Evolutionary conservation across 352 stramenopile species (phyloP).

Genomic region (Globisporangium yorkense): DNA sequence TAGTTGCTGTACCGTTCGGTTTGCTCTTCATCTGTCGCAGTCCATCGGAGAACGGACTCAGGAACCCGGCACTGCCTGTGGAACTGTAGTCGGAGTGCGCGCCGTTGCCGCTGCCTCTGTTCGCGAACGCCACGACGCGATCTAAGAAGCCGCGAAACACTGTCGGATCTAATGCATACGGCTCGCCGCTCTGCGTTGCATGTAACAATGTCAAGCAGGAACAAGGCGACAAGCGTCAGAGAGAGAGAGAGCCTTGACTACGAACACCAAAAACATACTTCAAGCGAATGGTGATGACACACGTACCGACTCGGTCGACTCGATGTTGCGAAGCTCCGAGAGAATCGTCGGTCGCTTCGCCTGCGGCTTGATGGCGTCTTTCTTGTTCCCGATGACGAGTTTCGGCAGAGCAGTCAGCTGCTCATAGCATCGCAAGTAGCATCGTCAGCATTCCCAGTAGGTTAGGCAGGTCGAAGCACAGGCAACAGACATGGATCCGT

Average conservation of each 20-base stretch:
- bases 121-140: slow-evolving; percentile 52
- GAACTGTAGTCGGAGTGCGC: slow-evolving; percentile 9
- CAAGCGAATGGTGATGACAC: not conserved
- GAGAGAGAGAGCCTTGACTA: not conserved
- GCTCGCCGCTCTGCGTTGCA: slow-evolving; percentile 39
- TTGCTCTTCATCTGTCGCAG: slow-evolving; percentile 23
- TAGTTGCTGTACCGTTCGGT: not conserved
- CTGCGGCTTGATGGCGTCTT: slow-evolving; percentile 33
- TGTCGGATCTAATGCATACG: slow-evolving; percentile 41
- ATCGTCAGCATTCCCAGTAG: not conserved
- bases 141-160: slow-evolving; percentile 61
- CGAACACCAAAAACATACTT: not conserved
- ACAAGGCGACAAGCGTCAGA: not conserved
- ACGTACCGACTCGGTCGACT: slow-evolving; percentile 53
- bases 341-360: slow-evolving; percentile 24
- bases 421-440: not conserved
- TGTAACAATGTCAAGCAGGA: not conserved
- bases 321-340: slow-evolving; percentile 40
- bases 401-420: slow-evolving; percentile 53
- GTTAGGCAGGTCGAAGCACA: too few species aligned
- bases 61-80: slow-evolving; percentile 82
- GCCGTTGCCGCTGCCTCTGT: slow-evolving; percentile 18
- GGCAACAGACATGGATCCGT: not conserved
- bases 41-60: slow-evolving; percentile 10
- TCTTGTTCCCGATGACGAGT: slow-evolving; percentile 81